Conservation (phyloP, 768 basidiomycete species). For the Bullera alba region DNA sequence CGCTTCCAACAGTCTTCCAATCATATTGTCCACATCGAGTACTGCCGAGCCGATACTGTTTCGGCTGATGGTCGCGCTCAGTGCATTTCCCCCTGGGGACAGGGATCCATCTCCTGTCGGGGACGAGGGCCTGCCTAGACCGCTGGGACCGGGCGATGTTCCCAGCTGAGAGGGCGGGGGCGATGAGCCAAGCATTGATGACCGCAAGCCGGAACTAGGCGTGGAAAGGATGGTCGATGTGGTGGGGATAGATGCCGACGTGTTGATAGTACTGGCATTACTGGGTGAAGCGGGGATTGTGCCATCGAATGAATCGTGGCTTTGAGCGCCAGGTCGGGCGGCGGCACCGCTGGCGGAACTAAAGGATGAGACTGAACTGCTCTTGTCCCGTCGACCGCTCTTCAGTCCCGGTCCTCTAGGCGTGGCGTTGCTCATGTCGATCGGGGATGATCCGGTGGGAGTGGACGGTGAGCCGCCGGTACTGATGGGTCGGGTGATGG, state of each 20-base stretch:
- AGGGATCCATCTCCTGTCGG: background rate
- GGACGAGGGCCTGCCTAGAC: background rate
- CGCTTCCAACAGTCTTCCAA: constrained; percentile 86
- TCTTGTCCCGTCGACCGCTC: constrained; percentile 1
- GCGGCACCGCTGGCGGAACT: constrained; percentile 4
- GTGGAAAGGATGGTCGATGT: constrained; percentile 78
- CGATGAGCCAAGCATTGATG: constrained; percentile 73
- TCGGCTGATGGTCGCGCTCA: constrained; percentile 19
- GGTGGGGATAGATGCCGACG: constrained; percentile 39
- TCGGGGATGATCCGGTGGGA: constrained; percentile 9
- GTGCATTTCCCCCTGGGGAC: constrained; percentile 55
- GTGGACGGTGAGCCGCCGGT: too few species aligned
- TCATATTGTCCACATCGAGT: constrained; percentile 97
- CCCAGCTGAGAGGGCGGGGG: constrained; percentile 29
- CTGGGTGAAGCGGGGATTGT: constrained; percentile 4
- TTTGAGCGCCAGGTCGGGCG: background rate
- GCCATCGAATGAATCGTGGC: constrained; percentile 18
- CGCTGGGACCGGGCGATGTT: constrained; percentile 14
- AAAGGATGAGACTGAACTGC: constrained; percentile 15
- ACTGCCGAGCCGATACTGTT: constrained; percentile 44
- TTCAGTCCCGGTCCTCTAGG: too few species aligned
- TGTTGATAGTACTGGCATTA: constrained; percentile 6
- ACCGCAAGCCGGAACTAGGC: constrained; percentile 52
- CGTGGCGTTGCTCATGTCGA: constrained; percentile 14
- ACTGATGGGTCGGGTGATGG: constrained; percentile 5